Evolutionary conservation across 306 rosid species (phyloP), one percentile per base, ranked within the genome.

Genomic region (Corylus americana): DNA sequence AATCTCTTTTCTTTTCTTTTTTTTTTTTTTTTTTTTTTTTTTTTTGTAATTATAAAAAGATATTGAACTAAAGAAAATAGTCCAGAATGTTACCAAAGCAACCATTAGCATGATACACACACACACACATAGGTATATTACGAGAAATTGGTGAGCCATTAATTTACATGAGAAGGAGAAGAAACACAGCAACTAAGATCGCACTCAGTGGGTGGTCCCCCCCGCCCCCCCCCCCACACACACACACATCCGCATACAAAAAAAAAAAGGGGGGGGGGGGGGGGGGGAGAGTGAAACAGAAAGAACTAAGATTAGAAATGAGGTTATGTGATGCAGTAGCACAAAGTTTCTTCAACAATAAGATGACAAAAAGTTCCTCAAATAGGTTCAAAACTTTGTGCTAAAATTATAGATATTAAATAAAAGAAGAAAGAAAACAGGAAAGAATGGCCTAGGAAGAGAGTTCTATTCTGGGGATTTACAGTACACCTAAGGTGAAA

Each of bases 71-170:
- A 64, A 71, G n/a, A 42, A 42, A 48, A 12, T 3, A 35, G 49
- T 61, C 69, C 77, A 20, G 12, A 8, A 9, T 12, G 72, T 72
- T 71, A 70, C 73, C 76, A 54, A 29, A 70, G 45, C 69, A 17
- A 78, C 45, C 75, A 68, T 49, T 68, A 55, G 55, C 12, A 7
- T 42, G 17, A 35, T 8, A 31, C 2, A 31, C 35, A 35, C 18
- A 31, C 2, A 31, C 35, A 59, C 14, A 0, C 29, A 48, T 20
- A 35, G 12, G 29, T 7, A 45, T 22, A 70, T 29, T 13, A 20
- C 47, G n/a, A 70, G 61, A 25, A 70, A 14, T 39, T 27, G 5
- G n/a, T 49, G 10, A 67, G 50, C 72, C 37, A 14, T 57, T 22
- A 14, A 76, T 55, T 49, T n/a, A 76, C 25, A 42, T 37, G 17